Base-by-base conservation (phyloP, 176 grass and related monocot species). In the Alloteropsis semialata region DNA sequence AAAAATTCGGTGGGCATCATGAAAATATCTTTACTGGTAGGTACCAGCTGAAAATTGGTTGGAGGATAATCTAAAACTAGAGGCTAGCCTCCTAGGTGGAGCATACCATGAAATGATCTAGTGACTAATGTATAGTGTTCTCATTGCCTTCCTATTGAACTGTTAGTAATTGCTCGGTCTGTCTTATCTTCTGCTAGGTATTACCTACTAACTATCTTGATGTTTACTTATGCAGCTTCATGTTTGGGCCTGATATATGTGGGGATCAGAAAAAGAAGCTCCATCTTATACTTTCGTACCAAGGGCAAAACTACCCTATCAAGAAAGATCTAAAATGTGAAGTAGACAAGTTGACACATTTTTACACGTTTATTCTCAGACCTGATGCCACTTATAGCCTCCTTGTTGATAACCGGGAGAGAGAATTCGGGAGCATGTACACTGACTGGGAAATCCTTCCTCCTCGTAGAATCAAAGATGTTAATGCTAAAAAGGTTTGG, bases 291-390 rank as follows among this genome's bases (percentile, higher is more conserved):
- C 89, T 99, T 79, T 96, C 97, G 8, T 99, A 99, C 78, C 97
- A 99, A 71, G 97, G 93, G 41, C 97, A 99, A 88, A 99, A 99
- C 75, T 99, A 96, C 60, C 93, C 97, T 67, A 72, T 99, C 70
- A 99, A 99, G 78, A 99, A 99, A 79, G 97, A 99, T 84, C 73
- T 99, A 36, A 94, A 96, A 80, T 96, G 93, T 78, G 93, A 99
- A 87, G 89, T 82, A 38, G 97, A 99, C 83, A 99, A 92, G 85
- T 72, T 99, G 61, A 92, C 91, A 18, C 97, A 99, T 84, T 92
- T 99, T 28, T 99, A 96, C 77, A 99, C 97, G 25, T 99, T 99
- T 84, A 94, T 99, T 90, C 91, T 99, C 27, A 89, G 97, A 86
- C 91, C 93, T 41, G 97, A 99, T 62, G 91, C 93, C 17, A 96